A percentile compares a stretch with the other conserved stretches of the same genome.
Evolutionary conservation across 2,329 filamentous ascomycete species (phyloP).

Genomic region (Sodiomyces alkalinus): DNA sequence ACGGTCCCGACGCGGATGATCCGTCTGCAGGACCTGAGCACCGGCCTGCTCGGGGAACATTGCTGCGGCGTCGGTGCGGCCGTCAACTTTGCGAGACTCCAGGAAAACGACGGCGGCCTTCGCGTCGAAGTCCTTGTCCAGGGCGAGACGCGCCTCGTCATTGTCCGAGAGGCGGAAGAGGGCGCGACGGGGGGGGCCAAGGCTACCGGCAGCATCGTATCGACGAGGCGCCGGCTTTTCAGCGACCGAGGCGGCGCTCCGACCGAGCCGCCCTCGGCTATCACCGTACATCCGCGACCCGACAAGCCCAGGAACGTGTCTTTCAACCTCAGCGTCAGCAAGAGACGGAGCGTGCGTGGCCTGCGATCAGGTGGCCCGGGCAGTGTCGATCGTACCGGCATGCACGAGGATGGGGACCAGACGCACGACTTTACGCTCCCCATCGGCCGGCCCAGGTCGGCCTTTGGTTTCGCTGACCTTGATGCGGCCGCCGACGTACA

Average conservation of each 20-base stretch:
- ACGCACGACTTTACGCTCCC: conserved; percentile 10
- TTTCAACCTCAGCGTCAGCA: conserved; percentile 35
- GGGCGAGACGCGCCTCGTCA: conserved; percentile 39
- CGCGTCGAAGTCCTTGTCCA: conserved; percentile 38
- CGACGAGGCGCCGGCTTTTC: conserved; percentile 14
- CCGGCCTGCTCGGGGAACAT: conserved; percentile 40
- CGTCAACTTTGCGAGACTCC: conserved; percentile 16
- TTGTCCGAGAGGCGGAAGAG: conserved; percentile 38
- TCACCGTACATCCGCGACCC: conserved; percentile 36
- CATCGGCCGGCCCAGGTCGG: conserved; percentile 17
- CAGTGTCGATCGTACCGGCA: too few species aligned
- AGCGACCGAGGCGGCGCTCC: conserved; percentile 18
- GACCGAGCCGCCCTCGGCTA: conserved; percentile 30
- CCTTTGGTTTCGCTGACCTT: conserved; percentile 36
- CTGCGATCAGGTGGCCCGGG: too few species aligned
- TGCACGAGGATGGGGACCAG: conserved; percentile 6
- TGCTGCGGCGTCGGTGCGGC: conserved; percentile 36
- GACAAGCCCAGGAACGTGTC: conserved; percentile 21
- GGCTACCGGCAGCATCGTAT: conserved; percentile 21
- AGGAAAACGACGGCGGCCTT: conserved; percentile 22
- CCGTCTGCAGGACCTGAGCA: conserved; percentile 34
- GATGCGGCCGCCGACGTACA: conserved; percentile 36
- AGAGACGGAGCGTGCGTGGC: conserved; percentile 9
- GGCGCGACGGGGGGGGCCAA: conserved; percentile 26
- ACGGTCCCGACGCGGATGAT: conserved; percentile 39